Percentiles rank a stretch among this genome's conserved stretches.
Conservation (phyloP, 345 rosid genomes). For the Camelina neglecta region DNA sequence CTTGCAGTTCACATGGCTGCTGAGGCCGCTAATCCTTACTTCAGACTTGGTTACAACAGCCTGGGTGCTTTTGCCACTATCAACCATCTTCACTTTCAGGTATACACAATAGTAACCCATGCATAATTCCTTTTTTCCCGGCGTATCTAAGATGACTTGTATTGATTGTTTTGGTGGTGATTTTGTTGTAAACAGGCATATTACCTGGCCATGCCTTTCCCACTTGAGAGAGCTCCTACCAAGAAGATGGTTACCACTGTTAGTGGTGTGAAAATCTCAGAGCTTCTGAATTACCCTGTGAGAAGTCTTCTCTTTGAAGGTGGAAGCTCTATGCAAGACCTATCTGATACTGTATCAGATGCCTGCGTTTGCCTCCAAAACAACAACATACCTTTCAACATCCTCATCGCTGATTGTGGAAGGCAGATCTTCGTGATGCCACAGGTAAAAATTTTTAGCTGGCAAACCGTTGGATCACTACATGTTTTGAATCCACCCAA, state of each 20-base stretch:
- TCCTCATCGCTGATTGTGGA: slow-evolving; percentile 85
- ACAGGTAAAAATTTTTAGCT: slow-evolving; percentile 59
- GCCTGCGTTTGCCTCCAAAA: slow-evolving; percentile 89
- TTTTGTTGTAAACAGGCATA: slow-evolving; percentile 66
- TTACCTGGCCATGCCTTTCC: slow-evolving; percentile 83
- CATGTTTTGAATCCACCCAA: background rate
- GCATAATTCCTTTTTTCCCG: background rate
- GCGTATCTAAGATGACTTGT: background rate
- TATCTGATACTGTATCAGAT: slow-evolving; percentile 70
- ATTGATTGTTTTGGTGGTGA: slow-evolving; percentile 15
- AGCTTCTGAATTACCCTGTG: slow-evolving; percentile 81
- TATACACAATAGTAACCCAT: slow-evolving; percentile 27
- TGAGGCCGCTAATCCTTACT: slow-evolving; percentile 86
- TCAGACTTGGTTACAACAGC: slow-evolving; percentile 99
- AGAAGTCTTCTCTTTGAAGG: slow-evolving; percentile 90
- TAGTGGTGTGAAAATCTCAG: slow-evolving; percentile 67
- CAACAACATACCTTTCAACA: slow-evolving; percentile 90
- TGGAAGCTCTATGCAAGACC: slow-evolving; percentile 64
- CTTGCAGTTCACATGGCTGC: slow-evolving; percentile 89
- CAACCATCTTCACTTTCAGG: slow-evolving; percentile 99
- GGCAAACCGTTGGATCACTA: background rate
- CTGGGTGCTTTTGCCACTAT: slow-evolving; percentile 99
- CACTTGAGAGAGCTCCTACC: slow-evolving; percentile 84
- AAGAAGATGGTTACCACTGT: slow-evolving; percentile 58
- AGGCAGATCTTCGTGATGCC: slow-evolving; percentile 82